phyloP scores from a whole-genome alignment of 768 basidiomycete species.

The Daedaleopsis sinensis region DNA sequence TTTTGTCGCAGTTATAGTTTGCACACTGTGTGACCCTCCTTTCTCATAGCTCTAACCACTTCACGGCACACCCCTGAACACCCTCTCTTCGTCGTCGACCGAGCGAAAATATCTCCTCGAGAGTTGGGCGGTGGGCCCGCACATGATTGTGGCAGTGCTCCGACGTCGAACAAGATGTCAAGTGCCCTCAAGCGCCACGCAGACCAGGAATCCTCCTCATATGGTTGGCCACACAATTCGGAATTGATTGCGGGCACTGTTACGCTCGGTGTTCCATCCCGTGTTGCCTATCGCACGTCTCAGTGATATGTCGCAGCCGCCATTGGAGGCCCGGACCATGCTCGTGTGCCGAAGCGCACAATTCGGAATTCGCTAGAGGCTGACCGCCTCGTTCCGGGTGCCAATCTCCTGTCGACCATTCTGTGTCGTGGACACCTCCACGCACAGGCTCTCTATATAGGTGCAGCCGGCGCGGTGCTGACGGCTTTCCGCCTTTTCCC shows the following conservation, averaged over 20 bases:
- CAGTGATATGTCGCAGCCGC: slow-evolving; percentile 8
- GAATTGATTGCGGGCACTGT: slow-evolving; percentile 15
- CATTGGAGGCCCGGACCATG: slow-evolving; percentile 11
- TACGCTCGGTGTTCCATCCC: slow-evolving; percentile 10
- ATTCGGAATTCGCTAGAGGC: slow-evolving; percentile 26
- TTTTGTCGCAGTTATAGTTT: not conserved
- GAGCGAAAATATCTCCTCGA: too few relatives aligned
- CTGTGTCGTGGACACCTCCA: not conserved
- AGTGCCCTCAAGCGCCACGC: not conserved
- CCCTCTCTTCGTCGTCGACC: too few relatives aligned
- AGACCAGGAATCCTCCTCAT: not conserved
- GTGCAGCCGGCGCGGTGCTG: not conserved
- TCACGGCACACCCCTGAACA: too few relatives aligned
- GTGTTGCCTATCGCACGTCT: slow-evolving; percentile 7
- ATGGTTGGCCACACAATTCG: slow-evolving; percentile 10
- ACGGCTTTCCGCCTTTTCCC: not conserved
- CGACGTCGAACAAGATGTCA: not conserved
- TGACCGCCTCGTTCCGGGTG: slow-evolving; percentile 5
- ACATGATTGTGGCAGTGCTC: not conserved
- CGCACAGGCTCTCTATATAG: slow-evolving; percentile 3
- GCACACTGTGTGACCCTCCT: not conserved
- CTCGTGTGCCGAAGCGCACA: slow-evolving; percentile 8
- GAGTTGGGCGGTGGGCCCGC: not conserved
- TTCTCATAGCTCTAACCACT: not conserved
- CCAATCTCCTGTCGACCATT: slow-evolving; percentile 8